Evolutionary conservation across 2,329 filamentous ascomycete genomes (phyloP).

Genomic region (Teratosphaeria nubilosa): DNA sequence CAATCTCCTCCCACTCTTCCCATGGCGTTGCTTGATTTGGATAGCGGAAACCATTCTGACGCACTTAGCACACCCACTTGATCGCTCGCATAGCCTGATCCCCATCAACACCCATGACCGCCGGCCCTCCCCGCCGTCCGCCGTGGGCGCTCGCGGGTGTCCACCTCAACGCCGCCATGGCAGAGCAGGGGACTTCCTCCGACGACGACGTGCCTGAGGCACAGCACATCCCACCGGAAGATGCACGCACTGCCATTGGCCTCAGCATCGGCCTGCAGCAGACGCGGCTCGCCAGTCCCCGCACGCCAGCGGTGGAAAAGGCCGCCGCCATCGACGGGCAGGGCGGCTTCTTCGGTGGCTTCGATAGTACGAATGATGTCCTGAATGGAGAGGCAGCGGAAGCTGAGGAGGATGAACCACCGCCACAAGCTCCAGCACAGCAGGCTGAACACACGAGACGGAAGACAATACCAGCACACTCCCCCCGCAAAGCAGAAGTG

Average conservation of each 20-base stretch:
- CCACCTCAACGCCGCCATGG: constrained; percentile 30
- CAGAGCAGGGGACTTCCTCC: constrained; percentile 33
- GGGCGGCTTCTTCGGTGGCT: constrained; percentile 36
- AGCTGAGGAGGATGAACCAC: not conserved
- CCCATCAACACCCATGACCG: not conserved
- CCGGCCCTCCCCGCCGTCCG: not conserved
- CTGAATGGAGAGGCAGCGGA: constrained; percentile 3
- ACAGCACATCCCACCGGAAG: constrained; percentile 24
- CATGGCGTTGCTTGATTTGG: not conserved
- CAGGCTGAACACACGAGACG: not conserved
- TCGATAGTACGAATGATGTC: constrained; percentile 9
- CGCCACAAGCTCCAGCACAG: not conserved
- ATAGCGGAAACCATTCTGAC: not conserved
- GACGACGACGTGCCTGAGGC: constrained; percentile 29
- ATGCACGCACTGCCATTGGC: constrained; percentile 41
- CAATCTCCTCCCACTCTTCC: not conserved
- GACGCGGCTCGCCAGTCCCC: constrained; percentile 45
- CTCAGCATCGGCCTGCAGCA: constrained; percentile 50
- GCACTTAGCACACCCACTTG: not conserved
- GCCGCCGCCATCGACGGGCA: constrained; percentile 43
- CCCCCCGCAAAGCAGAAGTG: constrained; percentile 4
- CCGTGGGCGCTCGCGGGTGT: constrained; percentile 32
- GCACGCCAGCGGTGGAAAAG: constrained; percentile 50
- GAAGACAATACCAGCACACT: not conserved
- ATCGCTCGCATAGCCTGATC: not conserved